A percentile compares a stretch with the other conserved stretches of the same genome.
These are phyloP conservation scores for Glonium stellatum DNA, from an alignment of 495 filamentous ascomycete genomes.

Conservation along the genomic window DNA sequence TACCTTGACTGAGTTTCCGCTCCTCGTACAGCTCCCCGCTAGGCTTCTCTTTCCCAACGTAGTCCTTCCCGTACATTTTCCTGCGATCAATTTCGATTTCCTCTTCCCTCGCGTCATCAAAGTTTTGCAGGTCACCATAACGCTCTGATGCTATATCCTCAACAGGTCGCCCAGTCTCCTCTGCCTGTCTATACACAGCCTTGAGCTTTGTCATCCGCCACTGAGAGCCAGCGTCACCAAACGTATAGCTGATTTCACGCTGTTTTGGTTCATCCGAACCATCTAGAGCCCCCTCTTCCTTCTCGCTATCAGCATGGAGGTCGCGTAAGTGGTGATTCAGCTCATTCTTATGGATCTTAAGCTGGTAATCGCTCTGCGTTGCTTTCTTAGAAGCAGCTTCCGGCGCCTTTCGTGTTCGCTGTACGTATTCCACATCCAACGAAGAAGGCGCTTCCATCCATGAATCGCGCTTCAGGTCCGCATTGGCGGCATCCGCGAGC, in stretches of 20 bases:
- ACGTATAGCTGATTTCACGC: slow-evolving; percentile 70
- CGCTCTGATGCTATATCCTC: slow-evolving; percentile 77
- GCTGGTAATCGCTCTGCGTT: slow-evolving; percentile 59
- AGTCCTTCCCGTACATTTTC: slow-evolving; percentile 75
- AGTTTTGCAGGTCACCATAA: slow-evolving; percentile 73
- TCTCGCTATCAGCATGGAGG: slow-evolving; percentile 38
- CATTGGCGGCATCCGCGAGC: slow-evolving; percentile 20
- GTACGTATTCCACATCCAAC: slow-evolving; percentile 77
- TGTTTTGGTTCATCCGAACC: slow-evolving; percentile 46
- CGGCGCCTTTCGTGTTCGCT: slow-evolving; percentile 50
- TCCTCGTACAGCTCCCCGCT: slow-evolving; percentile 81
- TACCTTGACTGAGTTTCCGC: slow-evolving; percentile 50
- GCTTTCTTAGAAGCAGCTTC: slow-evolving; percentile 38
- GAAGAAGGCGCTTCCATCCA: slow-evolving; percentile 92
- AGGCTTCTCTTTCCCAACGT: slow-evolving; percentile 81
- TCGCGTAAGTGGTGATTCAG: slow-evolving; percentile 68
- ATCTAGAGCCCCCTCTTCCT: slow-evolving; percentile 40
- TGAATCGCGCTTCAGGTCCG: slow-evolving; percentile 58
- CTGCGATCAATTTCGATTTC: slow-evolving; percentile 85
- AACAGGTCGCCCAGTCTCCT: slow-evolving; percentile 60
- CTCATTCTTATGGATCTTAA: slow-evolving; percentile 74
- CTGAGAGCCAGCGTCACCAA: slow-evolving; percentile 81
- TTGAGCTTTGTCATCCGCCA: slow-evolving; percentile 96
- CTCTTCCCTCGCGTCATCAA: slow-evolving; percentile 92
- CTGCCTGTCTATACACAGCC: slow-evolving; percentile 71